Percentiles rank a stretch among this genome's conserved stretches.
phyloP scores from a whole-genome alignment of 352 stramenopile species.

The Thraustochytrium sp. region DNA sequence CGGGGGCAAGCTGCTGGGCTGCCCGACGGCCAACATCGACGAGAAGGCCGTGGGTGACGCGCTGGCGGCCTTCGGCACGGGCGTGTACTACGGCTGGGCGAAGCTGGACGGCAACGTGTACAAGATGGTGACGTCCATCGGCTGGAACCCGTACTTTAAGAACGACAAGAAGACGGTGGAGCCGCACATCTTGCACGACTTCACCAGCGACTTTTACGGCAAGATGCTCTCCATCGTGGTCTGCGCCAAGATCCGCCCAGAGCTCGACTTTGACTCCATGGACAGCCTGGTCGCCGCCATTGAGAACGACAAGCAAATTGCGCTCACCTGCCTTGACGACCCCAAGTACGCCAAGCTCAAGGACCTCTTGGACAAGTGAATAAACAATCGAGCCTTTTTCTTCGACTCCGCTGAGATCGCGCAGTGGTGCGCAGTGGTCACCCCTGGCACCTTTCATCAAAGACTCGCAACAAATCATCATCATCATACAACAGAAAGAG shows the following conservation, averaged over 20 bases:
- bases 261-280: conserved; percentile 77
- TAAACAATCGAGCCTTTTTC: too few relatives aligned
- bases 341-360: neutral
- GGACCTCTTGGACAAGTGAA: neutral
- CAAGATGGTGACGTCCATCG: conserved; percentile 81
- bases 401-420: too few relatives aligned
- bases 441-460: too few relatives aligned
- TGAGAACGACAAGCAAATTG: conserved; percentile 32
- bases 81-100: conserved; percentile 84
- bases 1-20: conserved; percentile 80
- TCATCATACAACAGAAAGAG: too few relatives aligned
- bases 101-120: conserved; percentile 71
- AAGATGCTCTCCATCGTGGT: conserved; percentile 77
- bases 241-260: conserved; percentile 74
- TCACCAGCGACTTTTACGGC: conserved; percentile 83
- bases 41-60: conserved; percentile 67
- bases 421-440: too few relatives aligned
- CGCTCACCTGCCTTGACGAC: neutral
- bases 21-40: conserved; percentile 77
- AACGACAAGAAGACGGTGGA: conserved; percentile 73
- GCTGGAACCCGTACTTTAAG: conserved; percentile 85
- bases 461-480: too few relatives aligned
- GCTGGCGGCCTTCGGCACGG: conserved; percentile 69
- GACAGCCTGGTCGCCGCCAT: conserved; percentile 39
- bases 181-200: conserved; percentile 81